Base-by-base conservation (phyloP, 73 alveolate species). In the Blepharisma japonicum region DNA sequence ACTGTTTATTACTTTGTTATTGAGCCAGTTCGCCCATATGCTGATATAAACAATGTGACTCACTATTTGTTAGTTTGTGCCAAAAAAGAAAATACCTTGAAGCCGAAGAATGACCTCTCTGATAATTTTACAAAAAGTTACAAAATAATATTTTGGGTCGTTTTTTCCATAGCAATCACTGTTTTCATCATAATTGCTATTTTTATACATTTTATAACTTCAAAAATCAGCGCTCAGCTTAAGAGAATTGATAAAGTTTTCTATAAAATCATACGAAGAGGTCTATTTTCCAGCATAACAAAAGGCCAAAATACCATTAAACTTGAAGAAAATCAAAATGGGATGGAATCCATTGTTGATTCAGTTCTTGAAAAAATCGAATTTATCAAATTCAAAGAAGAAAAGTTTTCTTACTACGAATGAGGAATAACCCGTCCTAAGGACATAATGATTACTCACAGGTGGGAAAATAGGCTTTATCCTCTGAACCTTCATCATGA, bases 361-460 rank as follows among this genome's bases (percentile, higher is more conserved):
- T n/a, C 49, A 9, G 14, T n/a, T 39, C 14, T 14, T 4, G 11
- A 20, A 14, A 61, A 61, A 4, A 39, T 61, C 2, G 18, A 61
- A 39, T 14, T 8, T 14, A 25, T 61, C 47, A 18, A 14, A 18
- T n/a, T 8, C 18, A 14, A 14, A 25, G 74, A 61, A 61, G 74
- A 61, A 61, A 61, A 61, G 39, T 61, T 61, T 25, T 8, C 38
- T n/a, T 61, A 61, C 47, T 61, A 18, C 47, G 23, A 61, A 61
- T 61, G 74, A 39, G 74, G 74, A 61, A n/a, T 61, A 14, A 61
- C 74, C 5, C 14, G 74, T n/a, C 74, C 74, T 14, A 61, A 61
- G 39, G 74, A 61, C 23, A 48, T 25, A 25, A n/a, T 18, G 38
- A 61, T 61, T n/a, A 14, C 14, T 5, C 46, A 18, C 2, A 61